Evolutionary conservation across 2,329 filamentous ascomycete genomes (phyloP).

Genomic region (Mycocentrospora acerina): DNA sequence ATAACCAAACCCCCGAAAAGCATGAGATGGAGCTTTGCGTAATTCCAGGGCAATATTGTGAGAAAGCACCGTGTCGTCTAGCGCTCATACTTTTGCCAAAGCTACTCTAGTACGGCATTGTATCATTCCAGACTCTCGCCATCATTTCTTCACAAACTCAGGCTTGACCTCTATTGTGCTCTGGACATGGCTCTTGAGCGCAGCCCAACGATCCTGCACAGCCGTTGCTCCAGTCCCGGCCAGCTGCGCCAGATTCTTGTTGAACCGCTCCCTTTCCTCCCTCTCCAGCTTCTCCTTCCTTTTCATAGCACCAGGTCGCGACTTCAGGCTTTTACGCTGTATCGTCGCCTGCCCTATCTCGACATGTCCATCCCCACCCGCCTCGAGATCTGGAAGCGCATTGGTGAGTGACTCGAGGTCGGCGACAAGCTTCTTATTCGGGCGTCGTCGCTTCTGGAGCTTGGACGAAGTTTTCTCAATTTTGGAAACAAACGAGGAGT

Average conservation of each 20-base stretch:
- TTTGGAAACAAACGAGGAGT: conserved; percentile 74
- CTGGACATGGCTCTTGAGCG: conserved; percentile 79
- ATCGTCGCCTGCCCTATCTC: conserved; percentile 61
- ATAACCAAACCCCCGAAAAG: too few relatives aligned
- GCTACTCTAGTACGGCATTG: too few relatives aligned
- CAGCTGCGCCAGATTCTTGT: conserved; percentile 77
- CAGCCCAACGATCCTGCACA: conserved; percentile 65
- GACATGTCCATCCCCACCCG: conserved; percentile 29
- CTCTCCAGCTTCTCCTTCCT: conserved; percentile 77
- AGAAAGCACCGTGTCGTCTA: too few relatives aligned
- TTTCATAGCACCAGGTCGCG: conserved; percentile 76
- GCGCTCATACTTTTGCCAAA: too few relatives aligned
- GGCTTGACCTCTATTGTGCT: conserved; percentile 87
- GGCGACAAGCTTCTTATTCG: conserved; percentile 75
- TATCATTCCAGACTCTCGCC: not conserved
- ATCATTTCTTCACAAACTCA: conserved; percentile 57
- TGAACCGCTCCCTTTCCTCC: conserved; percentile 81
- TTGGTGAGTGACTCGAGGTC: conserved; percentile 76
- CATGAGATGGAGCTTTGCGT: too few relatives aligned
- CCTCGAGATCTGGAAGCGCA: conserved; percentile 69
- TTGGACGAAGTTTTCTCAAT: conserved; percentile 65
- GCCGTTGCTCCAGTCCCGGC: conserved; percentile 35
- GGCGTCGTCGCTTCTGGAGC: conserved; percentile 64
- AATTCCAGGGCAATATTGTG: too few relatives aligned
- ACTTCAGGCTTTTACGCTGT: conserved; percentile 67